Evolutionary conservation across 2,329 filamentous ascomycete species (phyloP).

Genomic region (Penicillium frequentans): DNA sequence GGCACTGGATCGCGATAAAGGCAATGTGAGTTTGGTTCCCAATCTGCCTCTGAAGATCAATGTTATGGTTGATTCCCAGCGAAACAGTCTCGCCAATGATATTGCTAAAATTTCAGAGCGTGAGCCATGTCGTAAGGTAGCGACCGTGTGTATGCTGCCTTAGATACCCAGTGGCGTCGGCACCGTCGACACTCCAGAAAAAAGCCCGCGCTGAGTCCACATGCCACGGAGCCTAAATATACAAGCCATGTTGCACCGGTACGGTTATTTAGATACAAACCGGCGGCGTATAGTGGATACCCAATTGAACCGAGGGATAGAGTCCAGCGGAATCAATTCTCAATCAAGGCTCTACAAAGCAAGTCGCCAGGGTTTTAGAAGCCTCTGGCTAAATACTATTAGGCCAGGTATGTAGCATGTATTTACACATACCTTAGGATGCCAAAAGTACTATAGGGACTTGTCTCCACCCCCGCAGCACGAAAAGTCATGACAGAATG

Average conservation of each 20-base stretch:
- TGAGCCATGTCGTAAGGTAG: conserved; percentile 40
- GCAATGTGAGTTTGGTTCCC: conserved; percentile 43
- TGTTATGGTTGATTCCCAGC: conserved; percentile 47
- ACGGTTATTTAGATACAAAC: conserved; percentile 42
- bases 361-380: too few relatives aligned
- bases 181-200: conserved; percentile 46
- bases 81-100: conserved; percentile 55
- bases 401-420: too few relatives aligned
- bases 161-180: conserved; percentile 44
- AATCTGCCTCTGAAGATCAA: conserved; percentile 29
- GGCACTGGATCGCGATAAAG: conserved; percentile 51
- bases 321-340: too few relatives aligned
- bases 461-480: not conserved
- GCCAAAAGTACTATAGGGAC: not conserved
- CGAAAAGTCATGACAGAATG: not conserved
- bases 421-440: too few relatives aligned
- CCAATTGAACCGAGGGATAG: too few relatives aligned
- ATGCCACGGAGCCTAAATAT: conserved; percentile 40
- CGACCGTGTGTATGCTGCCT: conserved; percentile 20
- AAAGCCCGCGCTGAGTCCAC: conserved; percentile 43
- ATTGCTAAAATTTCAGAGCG: conserved; percentile 42
- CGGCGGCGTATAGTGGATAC: conserved; percentile 26
- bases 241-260: conserved; percentile 43
- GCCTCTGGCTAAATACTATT: too few relatives aligned
- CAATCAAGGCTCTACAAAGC: too few relatives aligned